A percentile compares a stretch with the other conserved stretches of the same genome.
These are phyloP conservation scores for Epithele typhae DNA, from an alignment of 768 basidiomycete genomes.

Conservation along the genomic window DNA sequence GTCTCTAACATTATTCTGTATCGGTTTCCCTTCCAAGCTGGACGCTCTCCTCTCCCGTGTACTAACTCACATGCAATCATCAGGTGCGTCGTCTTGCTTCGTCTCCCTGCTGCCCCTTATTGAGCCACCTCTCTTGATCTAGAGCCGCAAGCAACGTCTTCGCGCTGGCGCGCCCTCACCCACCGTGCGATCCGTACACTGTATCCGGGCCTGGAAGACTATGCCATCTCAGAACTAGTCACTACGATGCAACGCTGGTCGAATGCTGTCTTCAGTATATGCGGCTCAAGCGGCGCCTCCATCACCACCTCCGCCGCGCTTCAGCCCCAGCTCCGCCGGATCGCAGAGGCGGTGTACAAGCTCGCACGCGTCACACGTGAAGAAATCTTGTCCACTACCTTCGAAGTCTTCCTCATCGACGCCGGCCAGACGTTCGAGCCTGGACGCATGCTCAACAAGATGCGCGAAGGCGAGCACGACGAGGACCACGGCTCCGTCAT, in stretches of 20 bases:
- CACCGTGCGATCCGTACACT: constrained; percentile 64
- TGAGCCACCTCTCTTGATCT: background rate
- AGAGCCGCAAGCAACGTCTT: constrained; percentile 77
- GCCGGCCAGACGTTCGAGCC: constrained; percentile 46
- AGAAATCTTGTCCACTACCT: constrained; percentile 74
- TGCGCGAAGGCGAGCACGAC: constrained; percentile 46
- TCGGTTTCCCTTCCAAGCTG: constrained; percentile 68
- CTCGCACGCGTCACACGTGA: constrained; percentile 64
- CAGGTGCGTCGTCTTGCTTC: constrained; percentile 14
- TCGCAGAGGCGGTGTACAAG: constrained; percentile 58
- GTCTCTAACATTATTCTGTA: constrained; percentile 65
- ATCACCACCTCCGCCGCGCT: constrained; percentile 35
- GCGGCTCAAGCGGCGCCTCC: constrained; percentile 49
- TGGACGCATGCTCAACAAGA: constrained; percentile 55
- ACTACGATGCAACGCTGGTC: constrained; percentile 73
- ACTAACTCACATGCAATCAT: constrained; percentile 21
- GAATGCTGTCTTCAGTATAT: constrained; percentile 59
- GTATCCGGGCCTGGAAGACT: constrained; percentile 62
- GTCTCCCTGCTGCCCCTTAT: constrained; percentile 1
- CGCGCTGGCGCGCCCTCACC: constrained; percentile 72
- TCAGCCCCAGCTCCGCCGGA: constrained; percentile 58
- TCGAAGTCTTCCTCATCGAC: constrained; percentile 64
- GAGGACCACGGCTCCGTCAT: constrained; percentile 9
- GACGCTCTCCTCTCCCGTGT: constrained; percentile 49
- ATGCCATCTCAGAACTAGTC: constrained; percentile 66